Evolutionary conservation across 768 basidiomycete genomes (phyloP), one percentile per base, ranked within the genome.

Genomic region (Lyophyllum shimeji): DNA sequence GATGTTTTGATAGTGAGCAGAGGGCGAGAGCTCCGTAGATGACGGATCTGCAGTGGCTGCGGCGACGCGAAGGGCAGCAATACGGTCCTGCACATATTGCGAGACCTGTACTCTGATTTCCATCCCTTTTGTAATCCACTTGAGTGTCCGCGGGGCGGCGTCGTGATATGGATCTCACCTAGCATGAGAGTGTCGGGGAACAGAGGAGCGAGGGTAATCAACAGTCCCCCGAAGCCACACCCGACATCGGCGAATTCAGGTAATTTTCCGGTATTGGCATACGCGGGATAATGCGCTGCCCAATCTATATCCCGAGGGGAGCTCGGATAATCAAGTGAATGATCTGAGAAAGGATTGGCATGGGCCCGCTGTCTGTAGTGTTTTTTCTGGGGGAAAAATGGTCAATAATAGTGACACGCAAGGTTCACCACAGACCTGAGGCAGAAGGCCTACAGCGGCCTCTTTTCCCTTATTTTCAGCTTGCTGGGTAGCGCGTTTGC

Each of bases 231-330:
- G 65, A 98, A 99, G 42, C 97, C 97, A 69, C 97, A 99, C 0
- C 97, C 97, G 33, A 99, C 85, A 71, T 99, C 97, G 3, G 93
- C 97, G 66, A 95, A 97, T 71, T 95, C 93, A 44, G 97, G 95
- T 9, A 75, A 73, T 65, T 89, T 89, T 40, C 77, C 77, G 31
- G 79, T 69, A 21, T 66, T 71, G 27, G 75, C 69, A 67, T 85
- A 89, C 25, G 83, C 79, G 0, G 96, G 95, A 73, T 86, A 98
- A 71, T 95, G 93, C 20, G 72, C 69, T 11, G 76, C 70, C 95
- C 95, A 97, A 71, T 95, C 86, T 69, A 96, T 84, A 48, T 74
- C 71, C 31, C 78, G 68, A 3, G 95, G 95, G 6, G 86, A 85
- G 13, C 81, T 54, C 1, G 96, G 96, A 66, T 98, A 98, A 57